These are phyloP conservation scores for Ligustrum vulgare DNA, from an alignment of 257 asterid genomes.

Conservation along the genomic window DNA sequence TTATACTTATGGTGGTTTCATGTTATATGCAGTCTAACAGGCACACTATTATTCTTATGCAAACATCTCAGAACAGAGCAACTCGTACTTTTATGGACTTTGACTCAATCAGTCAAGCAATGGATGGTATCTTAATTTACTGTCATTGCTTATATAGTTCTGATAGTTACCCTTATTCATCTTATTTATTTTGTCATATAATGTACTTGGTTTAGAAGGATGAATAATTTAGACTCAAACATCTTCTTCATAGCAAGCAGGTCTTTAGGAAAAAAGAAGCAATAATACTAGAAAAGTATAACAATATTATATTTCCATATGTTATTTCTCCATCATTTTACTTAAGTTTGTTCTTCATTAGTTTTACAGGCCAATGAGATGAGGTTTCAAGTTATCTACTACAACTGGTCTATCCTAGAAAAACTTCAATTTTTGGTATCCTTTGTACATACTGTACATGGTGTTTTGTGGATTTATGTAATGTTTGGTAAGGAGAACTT, in stretches of 20 bases:
- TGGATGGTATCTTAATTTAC: slow-evolving; percentile 62
- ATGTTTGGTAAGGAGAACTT: background rate
- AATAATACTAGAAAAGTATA: background rate
- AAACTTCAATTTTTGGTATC: background rate
- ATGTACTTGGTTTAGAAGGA: background rate
- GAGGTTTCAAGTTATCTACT: too few species aligned
- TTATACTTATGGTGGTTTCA: background rate
- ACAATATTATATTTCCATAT: background rate
- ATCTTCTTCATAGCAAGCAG: background rate
- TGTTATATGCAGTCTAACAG: slow-evolving; percentile 66
- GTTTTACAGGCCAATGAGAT: background rate
- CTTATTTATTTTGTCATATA: background rate
- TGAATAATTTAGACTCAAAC: background rate
- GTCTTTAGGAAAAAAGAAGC: background rate
- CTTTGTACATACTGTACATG: background rate
- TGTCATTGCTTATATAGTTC: background rate
- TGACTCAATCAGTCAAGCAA: slow-evolving; percentile 77
- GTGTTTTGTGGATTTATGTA: background rate
- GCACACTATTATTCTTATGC: slow-evolving; percentile 94
- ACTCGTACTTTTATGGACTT: slow-evolving; percentile 96
- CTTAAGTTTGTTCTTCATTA: too few species aligned
- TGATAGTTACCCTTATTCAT: background rate
- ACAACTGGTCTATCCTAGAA: background rate
- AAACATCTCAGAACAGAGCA: slow-evolving; percentile 73
- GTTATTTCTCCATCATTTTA: background rate